Percentiles rank a stretch among this genome's conserved stretches.
Evolutionary conservation across 139 green algal genomes (phyloP).

Genomic region (Chlorella sp.): DNA sequence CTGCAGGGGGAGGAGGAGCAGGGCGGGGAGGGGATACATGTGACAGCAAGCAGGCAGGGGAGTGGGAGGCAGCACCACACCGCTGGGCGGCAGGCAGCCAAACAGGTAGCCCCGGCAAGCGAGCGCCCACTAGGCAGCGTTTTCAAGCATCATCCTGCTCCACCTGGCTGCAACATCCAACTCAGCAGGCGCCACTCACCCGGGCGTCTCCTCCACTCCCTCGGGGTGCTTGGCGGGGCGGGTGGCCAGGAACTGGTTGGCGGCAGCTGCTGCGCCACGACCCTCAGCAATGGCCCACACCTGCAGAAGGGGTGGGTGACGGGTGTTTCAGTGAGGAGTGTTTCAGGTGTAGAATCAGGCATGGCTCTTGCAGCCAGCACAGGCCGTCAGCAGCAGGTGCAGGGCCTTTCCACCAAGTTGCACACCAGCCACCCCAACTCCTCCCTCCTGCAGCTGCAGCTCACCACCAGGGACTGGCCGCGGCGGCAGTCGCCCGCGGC

Average conservation of each 20-base stretch:
- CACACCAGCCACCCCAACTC: neutral
- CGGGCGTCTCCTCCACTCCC: slow-evolving; percentile 8
- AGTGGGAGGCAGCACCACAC: no score
- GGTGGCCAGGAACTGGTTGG: slow-evolving; percentile 74
- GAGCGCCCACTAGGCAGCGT: no score
- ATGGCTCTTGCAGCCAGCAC: no score
- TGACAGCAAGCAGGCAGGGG: no score
- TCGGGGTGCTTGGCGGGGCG: slow-evolving; percentile 39
- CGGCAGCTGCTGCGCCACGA: slow-evolving; percentile 76
- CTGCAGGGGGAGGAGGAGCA: neutral
- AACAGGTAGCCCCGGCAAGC: neutral
- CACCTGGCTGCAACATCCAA: no score
- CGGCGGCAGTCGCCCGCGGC: slow-evolving; percentile 95
- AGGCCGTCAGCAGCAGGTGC: neutral
- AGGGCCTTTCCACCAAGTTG: neutral
- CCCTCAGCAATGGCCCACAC: slow-evolving; percentile 96
- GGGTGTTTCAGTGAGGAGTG: no score
- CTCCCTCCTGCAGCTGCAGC: neutral
- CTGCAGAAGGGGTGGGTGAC: no score
- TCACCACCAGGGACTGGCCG: slow-evolving; percentile 88
- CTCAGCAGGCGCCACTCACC: slow-evolving; percentile 28
- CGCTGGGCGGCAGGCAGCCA: neutral
- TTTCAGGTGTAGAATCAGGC: no score
- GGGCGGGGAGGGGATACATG: neutral
- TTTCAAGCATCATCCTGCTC: no score